Evolutionary conservation across 495 filamentous ascomycete genomes (phyloP).

Genomic region (Stereocaulon alpinum): DNA sequence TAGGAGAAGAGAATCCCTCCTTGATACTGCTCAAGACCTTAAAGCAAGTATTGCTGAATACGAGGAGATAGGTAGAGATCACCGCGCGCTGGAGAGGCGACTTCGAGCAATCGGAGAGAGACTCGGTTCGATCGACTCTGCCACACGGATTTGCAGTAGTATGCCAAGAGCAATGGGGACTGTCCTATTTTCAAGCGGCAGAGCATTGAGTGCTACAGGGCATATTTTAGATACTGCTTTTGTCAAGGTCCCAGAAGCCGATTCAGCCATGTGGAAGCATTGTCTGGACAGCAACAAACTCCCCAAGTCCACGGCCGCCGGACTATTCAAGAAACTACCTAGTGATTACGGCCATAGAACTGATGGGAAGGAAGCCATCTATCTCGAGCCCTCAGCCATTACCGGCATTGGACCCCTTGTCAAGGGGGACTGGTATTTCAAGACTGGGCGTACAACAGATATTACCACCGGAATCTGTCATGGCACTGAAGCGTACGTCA

Average conservation of each 20-base stretch:
- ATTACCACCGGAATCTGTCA: conserved; percentile 11
- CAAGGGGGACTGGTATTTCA: conserved; percentile 7
- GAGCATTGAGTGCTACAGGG: not conserved
- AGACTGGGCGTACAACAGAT: conserved; percentile 10
- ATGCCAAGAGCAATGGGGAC: conserved; percentile 1
- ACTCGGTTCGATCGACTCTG: not conserved
- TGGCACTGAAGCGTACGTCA: conserved; percentile 10
- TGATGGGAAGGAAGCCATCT: not conserved
- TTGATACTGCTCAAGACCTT: not conserved
- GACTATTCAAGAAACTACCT: not conserved
- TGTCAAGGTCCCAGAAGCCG: not conserved
- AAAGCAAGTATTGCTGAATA: not conserved
- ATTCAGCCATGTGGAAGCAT: not conserved
- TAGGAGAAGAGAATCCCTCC: not conserved
- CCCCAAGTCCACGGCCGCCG: not conserved
- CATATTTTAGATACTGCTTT: not conserved
- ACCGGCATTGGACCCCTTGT: not conserved
- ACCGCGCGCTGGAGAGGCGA: not conserved
- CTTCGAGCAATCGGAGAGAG: not conserved
- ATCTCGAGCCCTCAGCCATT: not conserved
- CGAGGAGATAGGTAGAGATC: not conserved
- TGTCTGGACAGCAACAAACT: not conserved
- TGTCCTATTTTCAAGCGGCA: not conserved
- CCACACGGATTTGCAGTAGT: not conserved
- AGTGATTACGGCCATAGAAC: not conserved